Evolutionary conservation across 2,329 filamentous ascomycete genomes (phyloP), one percentile per base, ranked within the genome.

Genomic region (Metarhizium sp.): DNA sequence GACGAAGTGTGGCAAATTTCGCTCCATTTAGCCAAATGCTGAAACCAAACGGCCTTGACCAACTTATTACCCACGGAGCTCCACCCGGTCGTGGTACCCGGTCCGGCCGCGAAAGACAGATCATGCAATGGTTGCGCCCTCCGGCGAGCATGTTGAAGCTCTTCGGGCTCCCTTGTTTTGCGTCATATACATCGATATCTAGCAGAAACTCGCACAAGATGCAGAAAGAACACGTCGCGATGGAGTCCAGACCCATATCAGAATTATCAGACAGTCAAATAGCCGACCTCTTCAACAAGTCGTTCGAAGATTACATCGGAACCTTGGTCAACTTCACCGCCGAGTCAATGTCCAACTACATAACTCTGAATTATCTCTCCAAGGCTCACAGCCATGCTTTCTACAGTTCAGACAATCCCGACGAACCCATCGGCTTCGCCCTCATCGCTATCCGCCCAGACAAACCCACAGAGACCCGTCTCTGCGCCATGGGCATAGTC

Each of bases 401-500:
- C 32, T 60, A 45, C 48, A 18, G 45, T 10, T 18, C 53, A 5
- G 53, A 38, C 29, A 48, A 13, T 46, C 46, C 42, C 42, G 48
- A 54, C 18, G 57, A 57, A 36, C 53, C 59, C 11, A 29, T 63
- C 4, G 61, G 56, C 1, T 62, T 63, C 25, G 57, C 45, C n/a
- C 53, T 64, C 36, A 57, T 64, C 18, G 59, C 62, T 1, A 47
- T 53, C 29, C 53, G 60, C 4, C 53, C 57, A 6, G 62, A 62
- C 45, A 59, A 59, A 11, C 60, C 61, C 8, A 47, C 42, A 3
- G 53, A 61, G 30, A 51, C 53, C 5, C 59, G 62, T n/a, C 52
- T 64, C 0, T 59, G 55, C 2, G 36, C 54, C 49, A 60, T 64
- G 55, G 62, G 59, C n/a, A 58, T 63, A 13, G 54, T 61, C 40